These are phyloP conservation scores for Spiromastix sp. DNA, from an alignment of 2,329 filamentous ascomycete genomes.

Conservation along the genomic window DNA sequence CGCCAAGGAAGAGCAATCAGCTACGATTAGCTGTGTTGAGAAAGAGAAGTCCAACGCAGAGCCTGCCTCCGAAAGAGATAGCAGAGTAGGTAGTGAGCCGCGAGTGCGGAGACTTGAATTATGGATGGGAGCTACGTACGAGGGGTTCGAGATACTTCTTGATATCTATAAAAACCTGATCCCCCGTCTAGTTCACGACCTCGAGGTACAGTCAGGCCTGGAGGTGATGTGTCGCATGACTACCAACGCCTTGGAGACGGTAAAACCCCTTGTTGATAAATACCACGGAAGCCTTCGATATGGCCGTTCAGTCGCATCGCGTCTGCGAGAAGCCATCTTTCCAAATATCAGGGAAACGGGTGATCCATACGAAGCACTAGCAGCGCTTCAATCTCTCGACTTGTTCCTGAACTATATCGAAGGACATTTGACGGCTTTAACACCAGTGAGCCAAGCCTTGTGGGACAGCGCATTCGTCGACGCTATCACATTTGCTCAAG, in stretches of 20 bases:
- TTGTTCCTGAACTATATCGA: constrained; percentile 24
- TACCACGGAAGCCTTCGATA: constrained; percentile 18
- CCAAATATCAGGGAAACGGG: constrained; percentile 13
- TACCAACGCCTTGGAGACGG: constrained; percentile 10
- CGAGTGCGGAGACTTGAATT: constrained; percentile 20
- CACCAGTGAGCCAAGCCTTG: constrained; percentile 21
- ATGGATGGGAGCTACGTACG: constrained; percentile 25
- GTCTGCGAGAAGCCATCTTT: constrained; percentile 20
- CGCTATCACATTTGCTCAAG: constrained; percentile 15
- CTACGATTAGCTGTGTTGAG: constrained; percentile 12
- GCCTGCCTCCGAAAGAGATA: not conserved
- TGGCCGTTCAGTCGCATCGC: constrained; percentile 13
- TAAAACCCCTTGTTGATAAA: constrained; percentile 17
- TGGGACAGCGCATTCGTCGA: constrained; percentile 26
- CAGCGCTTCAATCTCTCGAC: constrained; percentile 21
- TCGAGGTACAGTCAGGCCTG: constrained; percentile 23
- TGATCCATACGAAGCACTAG: constrained; percentile 14
- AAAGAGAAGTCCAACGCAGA: constrained; percentile 3
- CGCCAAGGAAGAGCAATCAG: constrained; percentile 17
- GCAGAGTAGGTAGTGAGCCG: constrained; percentile 8
- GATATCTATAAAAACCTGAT: constrained; percentile 19
- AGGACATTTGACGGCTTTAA: constrained; percentile 19
- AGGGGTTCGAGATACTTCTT: constrained; percentile 15
- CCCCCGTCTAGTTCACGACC: constrained; percentile 17
- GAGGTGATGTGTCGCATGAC: constrained; percentile 18